Conservation (phyloP, 345 rosid genomes). For the Eucalyptus regnans region DNA sequence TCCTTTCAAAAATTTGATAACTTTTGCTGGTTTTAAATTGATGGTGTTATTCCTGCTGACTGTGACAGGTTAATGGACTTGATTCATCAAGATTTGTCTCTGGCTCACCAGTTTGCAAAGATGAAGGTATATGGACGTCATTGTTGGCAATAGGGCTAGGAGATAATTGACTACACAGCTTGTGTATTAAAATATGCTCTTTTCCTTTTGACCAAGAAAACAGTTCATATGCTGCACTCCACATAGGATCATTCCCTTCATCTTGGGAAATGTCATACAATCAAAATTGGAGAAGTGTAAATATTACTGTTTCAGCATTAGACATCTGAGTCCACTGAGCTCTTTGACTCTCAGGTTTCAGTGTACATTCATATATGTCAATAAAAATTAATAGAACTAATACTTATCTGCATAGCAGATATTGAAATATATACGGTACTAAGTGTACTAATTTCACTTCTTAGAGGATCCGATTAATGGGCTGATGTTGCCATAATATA, state of each 20-base stretch:
- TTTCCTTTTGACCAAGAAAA: not conserved
- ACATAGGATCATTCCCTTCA: not conserved
- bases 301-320: not conserved
- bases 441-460: not conserved
- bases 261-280: not conserved
- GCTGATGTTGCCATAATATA: not conserved
- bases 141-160: not conserved
- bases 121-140: constrained; percentile 45
- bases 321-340: not conserved
- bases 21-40: not conserved
- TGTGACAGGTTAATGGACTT: constrained; percentile 71
- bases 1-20: not conserved
- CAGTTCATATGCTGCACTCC: not conserved
- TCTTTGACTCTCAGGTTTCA: not conserved
- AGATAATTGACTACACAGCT: not conserved
- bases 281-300: not conserved
- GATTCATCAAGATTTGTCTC: constrained; percentile 80
- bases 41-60: not conserved
- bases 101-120: constrained; percentile 82
- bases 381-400: not conserved
- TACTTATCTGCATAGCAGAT: not conserved
- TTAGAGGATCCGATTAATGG: not conserved
- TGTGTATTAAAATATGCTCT: not conserved
- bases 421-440: not conserved
- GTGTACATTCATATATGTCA: not conserved